These are phyloP conservation scores for Falciphora oryzae DNA, from an alignment of 2,329 filamentous ascomycete genomes.

Conservation along the genomic window DNA sequence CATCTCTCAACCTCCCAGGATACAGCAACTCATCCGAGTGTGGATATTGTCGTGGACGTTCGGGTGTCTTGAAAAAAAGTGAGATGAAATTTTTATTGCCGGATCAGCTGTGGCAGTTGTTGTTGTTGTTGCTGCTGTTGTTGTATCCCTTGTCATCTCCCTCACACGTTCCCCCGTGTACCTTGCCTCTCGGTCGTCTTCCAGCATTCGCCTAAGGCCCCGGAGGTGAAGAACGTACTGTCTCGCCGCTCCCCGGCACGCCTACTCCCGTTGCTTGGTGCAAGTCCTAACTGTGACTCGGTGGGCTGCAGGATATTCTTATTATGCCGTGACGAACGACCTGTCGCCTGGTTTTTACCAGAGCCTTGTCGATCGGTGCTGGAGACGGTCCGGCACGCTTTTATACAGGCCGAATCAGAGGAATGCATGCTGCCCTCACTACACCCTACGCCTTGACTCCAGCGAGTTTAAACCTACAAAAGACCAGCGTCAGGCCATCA, in stretches of 20 bases:
- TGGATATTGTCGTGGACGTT: constrained; percentile 43
- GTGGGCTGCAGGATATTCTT: constrained; percentile 57
- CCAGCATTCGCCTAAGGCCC: not conserved
- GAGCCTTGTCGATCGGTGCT: constrained; percentile 65
- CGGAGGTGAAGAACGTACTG: not conserved
- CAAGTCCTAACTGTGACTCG: not conserved
- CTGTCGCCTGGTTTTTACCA: constrained; percentile 66
- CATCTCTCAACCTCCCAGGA: constrained; percentile 27
- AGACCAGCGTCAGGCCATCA: constrained; percentile 69
- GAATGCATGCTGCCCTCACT: constrained; percentile 86
- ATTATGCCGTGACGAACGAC: constrained; percentile 59
- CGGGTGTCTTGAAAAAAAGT: not conserved
- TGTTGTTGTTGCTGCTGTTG: not conserved
- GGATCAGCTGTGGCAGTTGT: too few relatives aligned
- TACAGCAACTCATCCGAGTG: constrained; percentile 47
- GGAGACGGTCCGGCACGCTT: constrained; percentile 66
- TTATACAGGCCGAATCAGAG: constrained; percentile 75
- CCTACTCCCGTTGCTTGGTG: not conserved
- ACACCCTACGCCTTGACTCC: constrained; percentile 70
- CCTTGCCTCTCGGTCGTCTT: constrained; percentile 2
- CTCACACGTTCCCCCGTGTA: too few relatives aligned
- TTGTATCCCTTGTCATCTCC: not conserved
- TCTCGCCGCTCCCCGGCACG: too few relatives aligned
- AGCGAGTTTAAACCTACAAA: constrained; percentile 58
- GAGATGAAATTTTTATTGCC: not conserved